Base-by-base conservation (phyloP, 1,139 yeast species). In the Yamadazyma kanchanaburiensis region DNA sequence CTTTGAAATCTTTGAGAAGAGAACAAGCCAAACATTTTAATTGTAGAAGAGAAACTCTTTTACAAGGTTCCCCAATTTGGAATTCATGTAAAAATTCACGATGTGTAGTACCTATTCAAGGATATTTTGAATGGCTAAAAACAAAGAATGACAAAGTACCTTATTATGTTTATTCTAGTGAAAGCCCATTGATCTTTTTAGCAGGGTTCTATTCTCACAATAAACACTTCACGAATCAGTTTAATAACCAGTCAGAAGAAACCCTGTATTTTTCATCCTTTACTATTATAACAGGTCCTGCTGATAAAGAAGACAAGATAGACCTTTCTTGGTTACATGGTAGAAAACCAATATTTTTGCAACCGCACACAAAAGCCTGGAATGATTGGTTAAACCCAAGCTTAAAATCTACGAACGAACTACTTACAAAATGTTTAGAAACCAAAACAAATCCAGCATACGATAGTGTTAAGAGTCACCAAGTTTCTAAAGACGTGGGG, bases 81-180 rank as follows among this genome's bases (percentile, higher is more conserved):
- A 63, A 57, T 15, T 45, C 70, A 9, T 52, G 61, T 6, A 51
- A 64, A 18, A 55, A 57, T 12, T 46, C 53, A 12, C 52, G 86
- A 23, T 88, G 96, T 49, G 79, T 80, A 1, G 74, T 87, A 0
- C 89, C 95, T 0, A 71, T 84, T 24, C 74, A 75, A 45, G 96
- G 96, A 0, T 89, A 88, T 53, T 88, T 74, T 49, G 97, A 88
- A 53, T 88, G 96, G 96, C 54, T 47, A 18, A 60, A 60, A 29
- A 42, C 43, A 14, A 49, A 48, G 2, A 55, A 48, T 31, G 62
- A 60, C 12, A 78, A 74, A 42, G 51, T 53, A 0, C 96, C 96
- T 0, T 76, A 81, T 50, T 88, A 64, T 49, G 67, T 88, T 11
- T 73, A 69, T 30, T 66, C 83, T 7, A 65, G 63, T 23, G 71